Conservation (phyloP, 2,329 filamentous ascomycete genomes). For the Alternaria novae-zelandiae region DNA sequence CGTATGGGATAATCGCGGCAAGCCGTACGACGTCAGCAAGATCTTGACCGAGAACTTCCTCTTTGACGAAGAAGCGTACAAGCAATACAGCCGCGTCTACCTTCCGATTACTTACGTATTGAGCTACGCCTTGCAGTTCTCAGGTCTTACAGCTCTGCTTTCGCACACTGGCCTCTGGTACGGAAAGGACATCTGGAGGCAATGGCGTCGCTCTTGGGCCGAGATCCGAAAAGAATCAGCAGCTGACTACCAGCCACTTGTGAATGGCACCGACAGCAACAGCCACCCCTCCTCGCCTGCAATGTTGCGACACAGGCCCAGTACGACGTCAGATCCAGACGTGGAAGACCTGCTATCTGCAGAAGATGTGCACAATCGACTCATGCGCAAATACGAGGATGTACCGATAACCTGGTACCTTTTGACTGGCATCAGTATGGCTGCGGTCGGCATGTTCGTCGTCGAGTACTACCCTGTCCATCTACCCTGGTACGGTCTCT, state of each 20-base stretch:
- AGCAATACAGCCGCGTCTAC: conserved; percentile 82
- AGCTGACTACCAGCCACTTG: conserved; percentile 44
- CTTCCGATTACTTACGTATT: conserved; percentile 86
- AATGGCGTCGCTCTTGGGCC: conserved; percentile 73
- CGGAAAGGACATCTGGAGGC: conserved; percentile 78
- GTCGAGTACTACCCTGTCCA: conserved; percentile 81
- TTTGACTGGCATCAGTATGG: conserved; percentile 75
- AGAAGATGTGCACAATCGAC: conserved; percentile 82
- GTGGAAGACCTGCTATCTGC: conserved; percentile 65
- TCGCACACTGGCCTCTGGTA: conserved; percentile 87
- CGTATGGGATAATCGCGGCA: conserved; percentile 84
- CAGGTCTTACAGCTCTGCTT: conserved; percentile 77
- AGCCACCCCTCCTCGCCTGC: conserved; percentile 27
- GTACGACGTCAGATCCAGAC: conserved; percentile 45
- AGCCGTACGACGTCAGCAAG: conserved; percentile 79
- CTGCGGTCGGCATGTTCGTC: conserved; percentile 79
- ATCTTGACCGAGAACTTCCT: conserved; percentile 79
- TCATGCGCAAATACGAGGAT: conserved; percentile 84
- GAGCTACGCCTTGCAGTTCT: conserved; percentile 86
- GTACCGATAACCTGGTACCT: conserved; percentile 84
- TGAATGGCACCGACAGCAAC: conserved; percentile 43
- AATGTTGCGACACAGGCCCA: conserved; percentile 27
- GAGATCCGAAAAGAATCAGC: conserved; percentile 59
- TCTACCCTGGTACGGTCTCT: conserved; percentile 83
- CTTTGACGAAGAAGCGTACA: conserved; percentile 78